phyloP scores from a whole-genome alignment of 2,329 filamentous ascomycete genomes.

The Exophiala phaeomuriformis region DNA sequence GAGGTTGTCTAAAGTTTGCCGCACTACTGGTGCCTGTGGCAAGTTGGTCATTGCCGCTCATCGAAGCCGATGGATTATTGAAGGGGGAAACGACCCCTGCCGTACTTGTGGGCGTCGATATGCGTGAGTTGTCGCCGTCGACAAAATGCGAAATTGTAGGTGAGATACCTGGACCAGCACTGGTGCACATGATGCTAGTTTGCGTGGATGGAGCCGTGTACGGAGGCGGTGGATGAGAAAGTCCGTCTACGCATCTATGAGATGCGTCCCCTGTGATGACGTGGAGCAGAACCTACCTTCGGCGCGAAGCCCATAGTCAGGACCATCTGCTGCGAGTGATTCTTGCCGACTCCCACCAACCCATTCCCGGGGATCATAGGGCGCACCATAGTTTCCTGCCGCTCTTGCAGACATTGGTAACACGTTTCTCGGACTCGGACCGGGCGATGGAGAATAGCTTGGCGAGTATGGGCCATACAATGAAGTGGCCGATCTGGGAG shows the following conservation, averaged over 20 bases:
- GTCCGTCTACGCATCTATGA: conserved; percentile 22
- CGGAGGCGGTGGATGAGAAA: conserved; percentile 23
- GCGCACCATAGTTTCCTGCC: conserved; percentile 35
- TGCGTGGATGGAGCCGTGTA: conserved; percentile 19
- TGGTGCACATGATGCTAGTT: conserved; percentile 3
- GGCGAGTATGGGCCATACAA: conserved; percentile 40
- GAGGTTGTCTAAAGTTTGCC: conserved; percentile 1
- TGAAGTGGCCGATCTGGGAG: conserved; percentile 39
- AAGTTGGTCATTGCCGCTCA: conserved; percentile 5
- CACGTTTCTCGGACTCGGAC: conserved; percentile 32
- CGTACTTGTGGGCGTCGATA: conserved; percentile 18
- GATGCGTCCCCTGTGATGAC: neutral
- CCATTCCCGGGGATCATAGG: conserved; percentile 47
- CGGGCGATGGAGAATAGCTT: conserved; percentile 33
- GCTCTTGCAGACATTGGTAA: conserved; percentile 41
- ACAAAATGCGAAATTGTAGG: conserved; percentile 18
- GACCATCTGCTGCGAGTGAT: conserved; percentile 11
- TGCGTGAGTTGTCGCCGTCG: conserved; percentile 8
- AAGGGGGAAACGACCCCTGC: conserved; percentile 14
- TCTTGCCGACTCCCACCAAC: conserved; percentile 32
- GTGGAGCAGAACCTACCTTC: conserved; percentile 11
- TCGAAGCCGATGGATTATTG: conserved; percentile 1
- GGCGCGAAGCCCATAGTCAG: conserved; percentile 4
- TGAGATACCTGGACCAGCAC: conserved; percentile 17
- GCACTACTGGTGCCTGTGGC: neutral